Conservation (phyloP, 2,329 filamentous ascomycete genomes). For the Phaeomoniella chlamydospora region DNA sequence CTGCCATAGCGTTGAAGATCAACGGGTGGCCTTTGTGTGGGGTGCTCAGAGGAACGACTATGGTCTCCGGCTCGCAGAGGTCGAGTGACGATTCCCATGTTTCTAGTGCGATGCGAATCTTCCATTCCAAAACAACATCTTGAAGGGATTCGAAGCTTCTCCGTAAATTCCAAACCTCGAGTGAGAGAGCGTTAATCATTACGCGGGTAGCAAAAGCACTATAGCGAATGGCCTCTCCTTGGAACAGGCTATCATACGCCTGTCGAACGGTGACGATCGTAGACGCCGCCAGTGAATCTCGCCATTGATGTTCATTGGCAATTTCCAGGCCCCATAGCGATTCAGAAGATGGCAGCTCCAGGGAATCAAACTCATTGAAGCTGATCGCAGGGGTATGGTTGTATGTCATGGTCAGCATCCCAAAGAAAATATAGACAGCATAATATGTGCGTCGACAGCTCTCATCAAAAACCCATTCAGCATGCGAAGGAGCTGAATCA, state of each 20-base stretch:
- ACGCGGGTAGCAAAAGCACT: slow-evolving; percentile 94
- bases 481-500: slow-evolving; percentile 57
- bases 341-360: slow-evolving; percentile 86
- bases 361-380: slow-evolving; percentile 93
- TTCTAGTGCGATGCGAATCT: slow-evolving; percentile 84
- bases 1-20: slow-evolving; percentile 95
- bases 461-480: slow-evolving; percentile 94
- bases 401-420: slow-evolving; percentile 84
- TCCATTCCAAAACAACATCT: slow-evolving; percentile 96
- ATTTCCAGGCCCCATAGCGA: slow-evolving; percentile 82
- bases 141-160: slow-evolving; percentile 93
- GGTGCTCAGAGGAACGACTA: slow-evolving; percentile 77
- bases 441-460: slow-evolving; percentile 94
- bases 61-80: slow-evolving; percentile 79
- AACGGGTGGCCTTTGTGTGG: slow-evolving; percentile 92
- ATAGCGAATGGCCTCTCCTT: slow-evolving; percentile 79
- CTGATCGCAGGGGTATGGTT: slow-evolving; percentile 96
- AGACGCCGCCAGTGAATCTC: slow-evolving; percentile 57
- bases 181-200: slow-evolving; percentile 96
- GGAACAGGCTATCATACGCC: slow-evolving; percentile 89
- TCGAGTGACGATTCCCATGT: slow-evolving; percentile 98
- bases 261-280: slow-evolving; percentile 77
- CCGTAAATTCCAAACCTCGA: slow-evolving; percentile 99
- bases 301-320: slow-evolving; percentile 68
- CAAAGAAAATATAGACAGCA: slow-evolving; percentile 98